Evolutionary conservation across 2,329 filamentous ascomycete genomes (phyloP), one percentile per base, ranked within the genome.

Genomic region (Aspergillus intermedius): DNA sequence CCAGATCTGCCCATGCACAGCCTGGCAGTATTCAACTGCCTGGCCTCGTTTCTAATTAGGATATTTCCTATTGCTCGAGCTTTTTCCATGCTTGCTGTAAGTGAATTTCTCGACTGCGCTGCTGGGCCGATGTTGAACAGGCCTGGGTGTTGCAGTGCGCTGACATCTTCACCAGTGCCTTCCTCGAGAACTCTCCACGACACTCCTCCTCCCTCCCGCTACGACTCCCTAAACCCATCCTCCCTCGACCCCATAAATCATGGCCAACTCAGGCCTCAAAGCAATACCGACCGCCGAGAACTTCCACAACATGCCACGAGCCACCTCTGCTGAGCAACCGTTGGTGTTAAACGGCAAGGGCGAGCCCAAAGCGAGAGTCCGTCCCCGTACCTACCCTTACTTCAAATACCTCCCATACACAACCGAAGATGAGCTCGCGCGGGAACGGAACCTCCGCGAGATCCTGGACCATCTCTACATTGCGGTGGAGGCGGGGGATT

Each of bases 401-500:
- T 89, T 91, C 68, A 79, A 84, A 58, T 86, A 93, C 64, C 81
- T 98, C 45, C 94, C 94, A 32, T 98, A 97, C 65, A 73, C 83
- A 49, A 85, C 91, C 48, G 94, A 98, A 70, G 83, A 87, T 64
- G 86, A 91, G 54, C 67, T 77, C 30, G 81, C 90, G 70, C 82
- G 91, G 54, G 84, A 94, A 65, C 79, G 78, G 45, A 89, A 91
- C 53, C 76, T 98, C 42, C 79, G 86, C 42, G 88, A 90, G 65
- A 97, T 96, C 60, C 78, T 97, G 58, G 93, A 91, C 67, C 88
- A 95, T 63, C 84, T 98, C 25, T 97, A 95, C 68, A 88, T 96
- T 59, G 82, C 91, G 49, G 78, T 98, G 54, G 86, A 90, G 65
- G 86, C 93, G 3, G 90, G 95, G 56, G 93, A 98, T 70, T 97